Evolutionary conservation across 129 eudicot genomes (phyloP), one percentile per base, ranked within the genome.

Genomic region (Kitagawia praeruptora): DNA sequence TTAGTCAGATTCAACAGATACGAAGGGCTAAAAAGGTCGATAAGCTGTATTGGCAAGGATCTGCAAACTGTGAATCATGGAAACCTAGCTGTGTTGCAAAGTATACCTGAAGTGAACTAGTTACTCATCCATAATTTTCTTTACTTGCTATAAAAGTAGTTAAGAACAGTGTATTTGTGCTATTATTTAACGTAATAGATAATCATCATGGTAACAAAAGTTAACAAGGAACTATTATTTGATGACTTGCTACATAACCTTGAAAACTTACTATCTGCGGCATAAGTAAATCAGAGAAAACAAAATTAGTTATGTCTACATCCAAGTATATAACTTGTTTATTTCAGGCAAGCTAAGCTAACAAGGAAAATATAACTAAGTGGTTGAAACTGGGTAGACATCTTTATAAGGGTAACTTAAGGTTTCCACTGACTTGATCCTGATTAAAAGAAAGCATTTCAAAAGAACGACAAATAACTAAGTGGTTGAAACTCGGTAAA

Each of bases 71-170:
- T 48, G 75, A 72, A 85, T 82, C 85, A 61, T 89, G 97, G 91
- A 85, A 80, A 80, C 97, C 96, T n/a, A n/a, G n/a, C n/a, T 37
- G 79, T 78, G 27, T 80, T 90, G 82, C 87, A 85, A 77, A 89
- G 88, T 46, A 88, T 92, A 82, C 89, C 97, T 74, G 96, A 92
- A 84, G 34, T 85, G 44, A 80, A 77, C 86, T 86, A 91, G 85
- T 42, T 77, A 63, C 58, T 54, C 27, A 51, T 80, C 75, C 28
- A 23, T 27, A 39, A 53, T 81, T 53, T n/a, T 78, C 34, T 41
- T 19, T 5, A 19, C 27, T 16, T 15, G 70, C 70, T 37, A 7
- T 37, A 9, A 9, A 9, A 63, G 34, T 63, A 61, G 25, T 8
- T 51, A 51, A 18, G 14, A n/a, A 61, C 3, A 61, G 34, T 61